These are phyloP conservation scores for Pulveroboletus sp. DNA, from an alignment of 1,284 basidiomycete genomes.

Conservation along the genomic window DNA sequence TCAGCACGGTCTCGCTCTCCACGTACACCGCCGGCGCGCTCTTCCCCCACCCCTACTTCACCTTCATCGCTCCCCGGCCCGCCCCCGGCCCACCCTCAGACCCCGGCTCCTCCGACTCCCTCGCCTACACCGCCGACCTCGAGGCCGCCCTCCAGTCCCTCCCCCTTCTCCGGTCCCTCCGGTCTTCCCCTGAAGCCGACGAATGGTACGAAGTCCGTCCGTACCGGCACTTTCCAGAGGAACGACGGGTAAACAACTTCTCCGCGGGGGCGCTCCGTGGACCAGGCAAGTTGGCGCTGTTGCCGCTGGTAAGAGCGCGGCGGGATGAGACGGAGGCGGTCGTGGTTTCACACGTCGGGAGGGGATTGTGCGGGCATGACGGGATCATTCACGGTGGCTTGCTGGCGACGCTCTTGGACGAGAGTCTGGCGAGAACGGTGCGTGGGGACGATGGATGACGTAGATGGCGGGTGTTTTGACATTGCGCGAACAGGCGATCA, in stretches of 20 bases:
- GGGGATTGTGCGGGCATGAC: conserved; percentile 88
- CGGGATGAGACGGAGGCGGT: conserved; percentile 74
- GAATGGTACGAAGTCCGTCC: conserved; percentile 82
- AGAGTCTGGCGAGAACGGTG: conserved; percentile 81
- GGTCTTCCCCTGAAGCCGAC: conserved; percentile 47
- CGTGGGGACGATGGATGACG: conserved; percentile 16
- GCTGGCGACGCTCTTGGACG: conserved; percentile 88
- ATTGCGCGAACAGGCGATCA: conserved; percentile 57
- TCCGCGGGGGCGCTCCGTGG: conserved; percentile 85
- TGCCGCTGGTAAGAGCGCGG: conserved; percentile 74
- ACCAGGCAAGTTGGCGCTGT: conserved; percentile 79
- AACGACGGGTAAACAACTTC: conserved; percentile 74
- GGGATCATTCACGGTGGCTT: conserved; percentile 94
- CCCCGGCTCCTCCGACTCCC: conserved; percentile 61
- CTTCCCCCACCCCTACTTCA: conserved; percentile 61
- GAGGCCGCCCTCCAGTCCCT: conserved; percentile 73
- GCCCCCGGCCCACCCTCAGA: conserved; percentile 61
- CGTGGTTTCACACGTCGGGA: conserved; percentile 79
- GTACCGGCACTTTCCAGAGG: conserved; percentile 68
- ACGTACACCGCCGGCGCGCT: conserved; percentile 59
- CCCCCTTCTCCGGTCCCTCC: conserved; percentile 57
- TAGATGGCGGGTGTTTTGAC: conserved; percentile 3
- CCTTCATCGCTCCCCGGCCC: conserved; percentile 69
- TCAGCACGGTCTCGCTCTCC: conserved; percentile 21
- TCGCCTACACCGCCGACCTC: conserved; percentile 58